A percentile compares a stretch with the other conserved stretches of the same genome.
These are phyloP conservation scores for Xylariaceae sp. DNA, from an alignment of 2,329 filamentous ascomycete genomes.

Conservation along the genomic window DNA sequence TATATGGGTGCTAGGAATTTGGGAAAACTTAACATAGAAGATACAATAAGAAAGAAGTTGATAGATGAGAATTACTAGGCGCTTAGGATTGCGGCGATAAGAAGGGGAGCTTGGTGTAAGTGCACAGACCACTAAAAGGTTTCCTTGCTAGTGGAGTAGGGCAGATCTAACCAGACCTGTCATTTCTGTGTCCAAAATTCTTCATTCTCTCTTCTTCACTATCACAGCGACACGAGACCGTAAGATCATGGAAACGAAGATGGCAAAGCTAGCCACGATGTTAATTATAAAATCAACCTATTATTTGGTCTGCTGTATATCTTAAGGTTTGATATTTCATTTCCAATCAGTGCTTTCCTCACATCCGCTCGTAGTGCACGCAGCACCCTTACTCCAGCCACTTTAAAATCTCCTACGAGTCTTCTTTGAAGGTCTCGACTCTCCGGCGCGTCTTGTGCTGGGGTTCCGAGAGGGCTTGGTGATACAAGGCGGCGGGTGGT, in stretches of 20 bases:
- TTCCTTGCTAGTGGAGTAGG: too few species aligned
- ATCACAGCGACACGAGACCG: neutral
- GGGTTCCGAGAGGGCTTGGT: conserved; percentile 41
- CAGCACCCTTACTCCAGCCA: conserved; percentile 39
- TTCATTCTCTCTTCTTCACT: neutral
- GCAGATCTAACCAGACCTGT: too few species aligned
- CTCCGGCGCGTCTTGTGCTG: conserved; percentile 44
- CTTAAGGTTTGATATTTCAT: conserved; percentile 21
- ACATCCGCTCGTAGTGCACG: conserved; percentile 10
- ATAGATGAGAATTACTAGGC: too few species aligned
- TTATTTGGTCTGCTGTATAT: neutral
- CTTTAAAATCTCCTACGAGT: conserved; percentile 40
- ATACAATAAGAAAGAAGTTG: too few species aligned
- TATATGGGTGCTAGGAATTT: too few species aligned
- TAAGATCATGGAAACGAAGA: too few species aligned
- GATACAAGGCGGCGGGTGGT: conserved; percentile 30
- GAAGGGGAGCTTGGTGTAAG: too few species aligned
- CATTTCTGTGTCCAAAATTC: too few species aligned
- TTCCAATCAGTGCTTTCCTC: conserved; percentile 3
- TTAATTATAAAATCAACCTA: neutral
- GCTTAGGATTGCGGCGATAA: too few species aligned
- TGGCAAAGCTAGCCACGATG: too few species aligned
- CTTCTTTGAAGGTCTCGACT: conserved; percentile 40
- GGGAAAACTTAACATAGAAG: too few species aligned
- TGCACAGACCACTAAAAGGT: too few species aligned